Percentiles rank a stretch among this genome's conserved stretches.
Conservation (phyloP, 2,329 filamentous ascomycete genomes). For the Chaetothyriales sp. region DNA sequence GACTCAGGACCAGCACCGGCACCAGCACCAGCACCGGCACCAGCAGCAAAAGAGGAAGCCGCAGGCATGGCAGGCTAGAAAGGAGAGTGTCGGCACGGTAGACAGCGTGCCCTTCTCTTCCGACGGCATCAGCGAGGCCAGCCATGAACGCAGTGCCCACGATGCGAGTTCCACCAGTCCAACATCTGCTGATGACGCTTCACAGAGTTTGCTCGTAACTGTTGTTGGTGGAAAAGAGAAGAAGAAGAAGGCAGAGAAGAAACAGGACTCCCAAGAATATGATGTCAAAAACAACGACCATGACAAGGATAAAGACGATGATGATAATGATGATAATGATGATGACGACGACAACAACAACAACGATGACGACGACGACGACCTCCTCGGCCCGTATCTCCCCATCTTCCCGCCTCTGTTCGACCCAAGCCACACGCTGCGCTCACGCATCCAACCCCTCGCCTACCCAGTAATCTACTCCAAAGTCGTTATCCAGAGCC, state of each 20-base stretch:
- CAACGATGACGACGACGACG: neutral
- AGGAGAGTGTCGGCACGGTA: constrained; percentile 1
- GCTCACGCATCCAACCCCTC: constrained; percentile 56
- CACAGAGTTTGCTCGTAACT: neutral
- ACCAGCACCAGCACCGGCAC: neutral
- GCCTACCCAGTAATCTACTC: constrained; percentile 75
- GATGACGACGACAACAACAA: neutral
- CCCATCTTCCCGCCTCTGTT: constrained; percentile 61
- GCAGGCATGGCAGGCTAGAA: neutral
- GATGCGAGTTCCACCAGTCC: neutral
- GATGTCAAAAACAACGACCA: neutral
- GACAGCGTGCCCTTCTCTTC: constrained; percentile 7
- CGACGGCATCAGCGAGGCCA: neutral
- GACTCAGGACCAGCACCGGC: neutral
- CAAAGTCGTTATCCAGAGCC: constrained; percentile 65
- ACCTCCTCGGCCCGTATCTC: constrained; percentile 42
- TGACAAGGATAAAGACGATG: neutral
- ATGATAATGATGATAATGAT: neutral
- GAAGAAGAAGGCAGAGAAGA: neutral
- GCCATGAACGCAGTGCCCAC: neutral
- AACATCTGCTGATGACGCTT: neutral
- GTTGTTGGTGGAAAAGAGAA: neutral
- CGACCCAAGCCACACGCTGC: constrained; percentile 58
- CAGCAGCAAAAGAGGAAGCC: neutral
- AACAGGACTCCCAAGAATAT: neutral